A percentile compares a stretch with the other conserved stretches of the same genome.
Evolutionary conservation across 1,284 basidiomycete genomes (phyloP).

Genomic region (Coniferiporia sulphurascens): DNA sequence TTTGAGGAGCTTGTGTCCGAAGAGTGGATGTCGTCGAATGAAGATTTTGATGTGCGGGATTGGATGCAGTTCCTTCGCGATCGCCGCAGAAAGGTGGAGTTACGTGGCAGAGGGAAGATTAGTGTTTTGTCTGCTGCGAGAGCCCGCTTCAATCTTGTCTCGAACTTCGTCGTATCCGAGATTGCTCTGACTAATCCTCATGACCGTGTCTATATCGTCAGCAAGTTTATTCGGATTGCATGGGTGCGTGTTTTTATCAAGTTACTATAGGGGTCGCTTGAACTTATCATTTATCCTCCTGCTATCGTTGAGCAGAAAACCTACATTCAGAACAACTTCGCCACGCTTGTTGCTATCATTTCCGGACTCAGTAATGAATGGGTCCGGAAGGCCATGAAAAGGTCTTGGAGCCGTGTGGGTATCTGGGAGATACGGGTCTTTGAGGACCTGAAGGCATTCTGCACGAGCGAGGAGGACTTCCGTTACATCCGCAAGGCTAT

Average conservation of each 20-base stretch:
- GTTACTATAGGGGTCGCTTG: no score
- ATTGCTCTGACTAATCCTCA: conserved; percentile 63
- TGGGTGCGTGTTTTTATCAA: conserved; percentile 46
- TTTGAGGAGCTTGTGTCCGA: conserved; percentile 79
- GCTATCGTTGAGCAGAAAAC: conserved; percentile 60
- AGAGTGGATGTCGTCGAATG: conserved; percentile 54
- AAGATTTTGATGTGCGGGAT: conserved; percentile 70
- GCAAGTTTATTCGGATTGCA: conserved; percentile 83
- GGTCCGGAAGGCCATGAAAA: conserved; percentile 65
- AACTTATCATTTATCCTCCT: background rate
- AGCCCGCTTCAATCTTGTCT: conserved; percentile 84
- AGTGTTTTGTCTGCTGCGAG: conserved; percentile 72
- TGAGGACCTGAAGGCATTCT: conserved; percentile 70
- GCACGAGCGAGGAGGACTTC: conserved; percentile 68
- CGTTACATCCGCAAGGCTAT: conserved; percentile 66
- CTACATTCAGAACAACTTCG: conserved; percentile 77
- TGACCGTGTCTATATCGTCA: conserved; percentile 64
- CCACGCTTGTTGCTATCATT: conserved; percentile 77
- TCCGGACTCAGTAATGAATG: conserved; percentile 71
- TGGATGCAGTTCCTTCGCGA: conserved; percentile 82
- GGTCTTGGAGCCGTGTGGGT: conserved; percentile 64
- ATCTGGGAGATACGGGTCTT: conserved; percentile 75
- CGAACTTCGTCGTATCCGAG: conserved; percentile 80
- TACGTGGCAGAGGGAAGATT: conserved; percentile 51
- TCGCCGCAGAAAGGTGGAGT: conserved; percentile 63